phyloP scores from a whole-genome alignment of 805 yeast genomes.

The Candida palmyrensis region DNA sequence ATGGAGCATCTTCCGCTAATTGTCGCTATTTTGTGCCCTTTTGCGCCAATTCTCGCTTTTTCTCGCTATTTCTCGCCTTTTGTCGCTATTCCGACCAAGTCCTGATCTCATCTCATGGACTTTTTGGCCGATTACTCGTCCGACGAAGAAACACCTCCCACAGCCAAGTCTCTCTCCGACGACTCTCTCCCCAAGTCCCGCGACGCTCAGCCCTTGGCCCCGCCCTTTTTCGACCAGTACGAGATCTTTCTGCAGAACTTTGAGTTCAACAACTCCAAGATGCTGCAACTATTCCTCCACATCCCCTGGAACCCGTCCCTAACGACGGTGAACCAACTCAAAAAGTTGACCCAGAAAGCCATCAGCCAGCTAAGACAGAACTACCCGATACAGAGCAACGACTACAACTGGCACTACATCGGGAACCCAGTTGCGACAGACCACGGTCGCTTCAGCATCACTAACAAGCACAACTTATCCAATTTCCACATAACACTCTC shows the following conservation, averaged over 20 bases:
- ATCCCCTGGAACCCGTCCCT: conserved; percentile 13
- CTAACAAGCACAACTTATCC: conserved; percentile 6
- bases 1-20: too few relatives aligned
- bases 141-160: conserved; percentile 6
- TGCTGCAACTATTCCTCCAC: conserved; percentile 9
- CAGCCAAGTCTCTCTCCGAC: too few relatives aligned
- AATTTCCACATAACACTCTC: conserved; percentile 9
- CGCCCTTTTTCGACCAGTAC: too few relatives aligned
- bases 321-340: conserved; percentile 7
- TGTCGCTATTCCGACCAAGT: too few relatives aligned
- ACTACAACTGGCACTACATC: conserved; percentile 9
- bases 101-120: too few relatives aligned
- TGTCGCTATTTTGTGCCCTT: too few relatives aligned
- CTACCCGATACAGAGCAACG: conserved; percentile 4
- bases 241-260: conserved; percentile 12
- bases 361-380: conserved; percentile 5
- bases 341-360: conserved; percentile 6
- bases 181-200: too few relatives aligned
- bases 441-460: conserved; percentile 7
- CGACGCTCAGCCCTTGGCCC: too few relatives aligned
- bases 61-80: too few relatives aligned
- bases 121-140: conserved; percentile 6
- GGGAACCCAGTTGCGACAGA: conserved; percentile 5
- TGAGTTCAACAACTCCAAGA: conserved; percentile 1
- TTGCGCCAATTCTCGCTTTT: too few relatives aligned